These are phyloP conservation scores for Gigaspora rosea DNA, from an alignment of 192 early-diverging fungal species.

Conservation along the genomic window DNA sequence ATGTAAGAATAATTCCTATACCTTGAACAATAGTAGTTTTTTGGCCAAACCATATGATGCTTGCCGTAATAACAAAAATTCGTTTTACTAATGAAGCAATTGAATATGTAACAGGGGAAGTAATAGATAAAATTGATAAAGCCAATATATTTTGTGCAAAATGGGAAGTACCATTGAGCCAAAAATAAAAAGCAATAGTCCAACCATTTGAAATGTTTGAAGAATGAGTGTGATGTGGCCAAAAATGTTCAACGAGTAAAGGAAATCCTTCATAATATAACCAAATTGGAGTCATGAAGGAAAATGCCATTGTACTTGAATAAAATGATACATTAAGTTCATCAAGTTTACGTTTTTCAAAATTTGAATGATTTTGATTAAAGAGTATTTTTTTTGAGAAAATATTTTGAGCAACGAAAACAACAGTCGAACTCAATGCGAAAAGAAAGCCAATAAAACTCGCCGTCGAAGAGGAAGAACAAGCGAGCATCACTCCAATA, in stretches of 20 bases:
- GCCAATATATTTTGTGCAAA: constrained; percentile 83
- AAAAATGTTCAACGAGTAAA: constrained; percentile 34
- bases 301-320: constrained; percentile 69
- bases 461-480: constrained; percentile 68
- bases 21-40: constrained; percentile 65
- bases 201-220: constrained; percentile 28
- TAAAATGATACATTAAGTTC: constrained; percentile 88
- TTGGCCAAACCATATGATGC: constrained; percentile 84
- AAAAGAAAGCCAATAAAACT: constrained; percentile 73
- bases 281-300: constrained; percentile 83
- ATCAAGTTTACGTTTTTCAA: constrained; percentile 66
- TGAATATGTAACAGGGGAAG: constrained; percentile 85
- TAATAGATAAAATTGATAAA: constrained; percentile 73
- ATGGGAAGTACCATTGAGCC: constrained; percentile 79
- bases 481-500: constrained; percentile 88
- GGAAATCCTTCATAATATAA: constrained; percentile 67
- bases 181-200: constrained; percentile 54
- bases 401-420: constrained; percentile 89
- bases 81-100: constrained; percentile 86
- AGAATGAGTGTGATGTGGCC: background rate
- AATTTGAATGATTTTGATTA: constrained; percentile 37
- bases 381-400: constrained; percentile 80
- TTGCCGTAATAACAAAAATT: constrained; percentile 85
- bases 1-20: constrained; percentile 76
- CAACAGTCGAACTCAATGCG: constrained; percentile 72